Evolutionary conservation across 306 rosid species (phyloP), one percentile per base, ranked within the genome.

Genomic region (Vicia faba): DNA sequence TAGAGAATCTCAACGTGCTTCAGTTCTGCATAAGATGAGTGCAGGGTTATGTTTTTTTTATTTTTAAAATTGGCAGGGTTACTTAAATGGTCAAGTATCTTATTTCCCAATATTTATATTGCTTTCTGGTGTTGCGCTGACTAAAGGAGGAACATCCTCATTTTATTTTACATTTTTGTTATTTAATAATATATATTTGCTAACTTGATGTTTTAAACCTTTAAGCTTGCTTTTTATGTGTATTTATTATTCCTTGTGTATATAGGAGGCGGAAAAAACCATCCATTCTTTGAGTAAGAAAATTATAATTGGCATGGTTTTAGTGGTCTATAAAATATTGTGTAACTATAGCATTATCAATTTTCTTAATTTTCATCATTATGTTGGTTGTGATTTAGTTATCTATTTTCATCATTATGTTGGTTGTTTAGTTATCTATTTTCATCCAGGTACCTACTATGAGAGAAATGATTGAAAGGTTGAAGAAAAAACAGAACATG

Each of bases 401-500:
- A 33, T 68, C 49, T 28, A 3, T 75, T 72, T 71, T 2, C 57
- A 69, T 65, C 49, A 63, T 56, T 69, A 70, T 13, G n/a, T 57
- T 11, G 74, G 50, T 46, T 45, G 69, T 81, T 54, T 14, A 7
- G 71, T 61, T 69, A 33, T 68, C 49, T 28, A 3, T 75, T 72
- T 71, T 2, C 57, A 69, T 65, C 49, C 83, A 93, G 99, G 87
- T 93, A 41, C 99, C 99, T 12, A 83, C 97, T 19, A 36, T 76
- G 68, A 80, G 88, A 71, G 90, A 90, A 84, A 88, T 93, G 99
- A 29, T 88, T 67, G 81, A 80, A 28, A 79, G 79, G 91, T 79
- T 87, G 91, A 93, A 79, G 91, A 88, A 76, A 74, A 90, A 93
- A 9, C 96, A 88, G 40, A 93, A 93, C 72, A 62, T 82, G 72